These are phyloP conservation scores for Nymphaea thermarum DNA, from an alignment of 164 flowering plant genomes.

Conservation along the genomic window DNA sequence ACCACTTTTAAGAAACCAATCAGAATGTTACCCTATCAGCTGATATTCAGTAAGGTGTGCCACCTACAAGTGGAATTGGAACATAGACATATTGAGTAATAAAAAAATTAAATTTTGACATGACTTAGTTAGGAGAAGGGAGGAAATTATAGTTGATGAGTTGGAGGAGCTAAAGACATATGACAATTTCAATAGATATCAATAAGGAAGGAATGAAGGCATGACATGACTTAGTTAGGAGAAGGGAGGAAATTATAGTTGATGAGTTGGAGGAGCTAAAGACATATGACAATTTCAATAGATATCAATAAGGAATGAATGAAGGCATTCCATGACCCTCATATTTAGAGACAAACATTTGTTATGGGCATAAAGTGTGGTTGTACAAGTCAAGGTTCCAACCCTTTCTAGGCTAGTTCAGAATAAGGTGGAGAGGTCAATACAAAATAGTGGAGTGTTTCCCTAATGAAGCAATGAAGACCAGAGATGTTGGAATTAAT, in stretches of 20 bases:
- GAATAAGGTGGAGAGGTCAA: constrained; percentile 2
- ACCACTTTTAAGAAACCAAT: constrained; percentile 5
- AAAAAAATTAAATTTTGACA: not conserved
- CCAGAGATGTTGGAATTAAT: too few relatives aligned
- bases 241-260: constrained; percentile 1
- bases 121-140: not conserved
- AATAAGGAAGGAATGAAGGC: constrained; percentile 6
- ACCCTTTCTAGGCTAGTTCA: not conserved
- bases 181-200: constrained; percentile 5
- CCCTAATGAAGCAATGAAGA: not conserved
- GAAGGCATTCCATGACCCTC: constrained; percentile 5
- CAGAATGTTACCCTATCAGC: constrained; percentile 4
- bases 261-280: constrained; percentile 7
- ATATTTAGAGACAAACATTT: not conserved
- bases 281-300: constrained; percentile 8
- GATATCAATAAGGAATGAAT: constrained; percentile 4
- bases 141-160: constrained; percentile 5
- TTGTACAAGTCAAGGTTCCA: not conserved
- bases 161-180: constrained; percentile 7
- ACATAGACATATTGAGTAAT: constrained; percentile 8
- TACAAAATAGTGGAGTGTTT: not conserved
- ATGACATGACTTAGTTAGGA: not conserved
- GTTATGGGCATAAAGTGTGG: not conserved
- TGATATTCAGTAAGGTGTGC: constrained; percentile 10
- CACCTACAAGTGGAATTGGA: constrained; percentile 10